Evolutionary conservation across 805 yeast species (phyloP).

Genomic region (Lipomyces yamanashiensis): DNA sequence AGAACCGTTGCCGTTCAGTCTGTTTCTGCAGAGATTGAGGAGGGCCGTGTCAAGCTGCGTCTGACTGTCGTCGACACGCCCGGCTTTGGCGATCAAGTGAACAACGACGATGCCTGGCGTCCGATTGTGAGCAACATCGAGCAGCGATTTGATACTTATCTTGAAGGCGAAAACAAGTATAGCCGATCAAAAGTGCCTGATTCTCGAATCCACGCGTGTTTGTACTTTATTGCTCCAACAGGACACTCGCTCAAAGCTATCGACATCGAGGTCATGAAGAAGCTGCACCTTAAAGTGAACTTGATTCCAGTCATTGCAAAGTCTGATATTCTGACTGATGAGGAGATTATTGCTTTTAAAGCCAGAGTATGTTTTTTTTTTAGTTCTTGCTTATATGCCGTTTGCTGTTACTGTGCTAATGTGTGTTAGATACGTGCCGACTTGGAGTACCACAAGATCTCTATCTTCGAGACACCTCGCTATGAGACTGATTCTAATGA

Average conservation of each 20-base stretch:
- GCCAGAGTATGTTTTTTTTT: constrained; percentile 37
- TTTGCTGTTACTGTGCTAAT: not conserved
- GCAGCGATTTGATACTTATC: constrained; percentile 79
- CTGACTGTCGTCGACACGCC: constrained; percentile 87
- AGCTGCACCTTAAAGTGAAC: constrained; percentile 87
- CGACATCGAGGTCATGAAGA: constrained; percentile 86
- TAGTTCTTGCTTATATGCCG: not conserved
- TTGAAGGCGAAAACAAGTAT: constrained; percentile 86
- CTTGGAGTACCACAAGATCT: constrained; percentile 71
- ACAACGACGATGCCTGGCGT: constrained; percentile 66
- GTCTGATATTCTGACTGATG: constrained; percentile 89
- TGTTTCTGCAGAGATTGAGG: constrained; percentile 76
- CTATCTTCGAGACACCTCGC: constrained; percentile 74
- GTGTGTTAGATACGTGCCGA: constrained; percentile 56
- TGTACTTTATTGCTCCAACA: constrained; percentile 95
- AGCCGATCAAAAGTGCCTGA: constrained; percentile 74
- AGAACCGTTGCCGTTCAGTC: constrained; percentile 62
- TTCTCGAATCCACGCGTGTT: constrained; percentile 87
- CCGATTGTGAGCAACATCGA: constrained; percentile 91
- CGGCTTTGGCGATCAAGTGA: constrained; percentile 90
- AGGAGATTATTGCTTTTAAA: constrained; percentile 79
- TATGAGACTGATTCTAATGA: constrained; percentile 87
- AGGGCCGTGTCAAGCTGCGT: constrained; percentile 86
- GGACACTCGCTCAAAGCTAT: constrained; percentile 90
- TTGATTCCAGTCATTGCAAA: constrained; percentile 94